These are phyloP conservation scores for Cytospora mali DNA, from an alignment of 2,329 filamentous ascomycete species.

Conservation along the genomic window DNA sequence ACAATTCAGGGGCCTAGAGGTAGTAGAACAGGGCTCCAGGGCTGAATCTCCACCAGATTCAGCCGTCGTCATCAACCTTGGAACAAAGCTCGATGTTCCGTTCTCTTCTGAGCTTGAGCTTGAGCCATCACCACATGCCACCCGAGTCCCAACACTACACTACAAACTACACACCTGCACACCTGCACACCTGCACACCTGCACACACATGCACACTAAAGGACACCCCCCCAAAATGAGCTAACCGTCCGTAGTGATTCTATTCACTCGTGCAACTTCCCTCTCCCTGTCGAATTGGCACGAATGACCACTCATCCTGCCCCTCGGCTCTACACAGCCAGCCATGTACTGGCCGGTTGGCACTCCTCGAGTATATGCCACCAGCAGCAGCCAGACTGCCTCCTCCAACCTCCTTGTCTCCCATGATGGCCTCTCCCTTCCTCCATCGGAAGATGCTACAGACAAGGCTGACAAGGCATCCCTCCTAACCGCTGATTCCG, in stretches of 20 bases:
- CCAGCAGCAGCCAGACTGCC: conserved; percentile 65
- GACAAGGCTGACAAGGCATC: conserved; percentile 31
- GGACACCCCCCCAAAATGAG: conserved; percentile 26
- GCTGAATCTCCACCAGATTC: conserved; percentile 6
- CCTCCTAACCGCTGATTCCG: conserved; percentile 30
- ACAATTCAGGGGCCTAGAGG: neutral
- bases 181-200: conserved; percentile 6
- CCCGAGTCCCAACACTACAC: neutral
- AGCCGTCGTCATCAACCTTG: conserved; percentile 8
- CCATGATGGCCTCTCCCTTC: conserved; percentile 59
- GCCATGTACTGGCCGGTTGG: conserved; percentile 92
- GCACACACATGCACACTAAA: too few species aligned
- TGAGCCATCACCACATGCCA: conserved; percentile 15
- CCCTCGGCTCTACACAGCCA: conserved; percentile 35
- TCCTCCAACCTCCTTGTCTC: conserved; percentile 55
- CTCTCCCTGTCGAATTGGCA: conserved; percentile 22
- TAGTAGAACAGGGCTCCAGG: conserved; percentile 5
- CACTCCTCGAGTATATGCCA: conserved; percentile 80
- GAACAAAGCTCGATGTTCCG: neutral
- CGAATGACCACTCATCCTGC: conserved; percentile 40
- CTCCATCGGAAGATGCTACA: conserved; percentile 35
- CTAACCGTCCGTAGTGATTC: conserved; percentile 15
- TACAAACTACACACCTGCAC: neutral
- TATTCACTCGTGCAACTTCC: conserved; percentile 4
- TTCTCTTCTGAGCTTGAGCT: neutral